Evolutionary conservation across 306 rosid species (phyloP).

Genomic region (Gastrolobium bilobum): DNA sequence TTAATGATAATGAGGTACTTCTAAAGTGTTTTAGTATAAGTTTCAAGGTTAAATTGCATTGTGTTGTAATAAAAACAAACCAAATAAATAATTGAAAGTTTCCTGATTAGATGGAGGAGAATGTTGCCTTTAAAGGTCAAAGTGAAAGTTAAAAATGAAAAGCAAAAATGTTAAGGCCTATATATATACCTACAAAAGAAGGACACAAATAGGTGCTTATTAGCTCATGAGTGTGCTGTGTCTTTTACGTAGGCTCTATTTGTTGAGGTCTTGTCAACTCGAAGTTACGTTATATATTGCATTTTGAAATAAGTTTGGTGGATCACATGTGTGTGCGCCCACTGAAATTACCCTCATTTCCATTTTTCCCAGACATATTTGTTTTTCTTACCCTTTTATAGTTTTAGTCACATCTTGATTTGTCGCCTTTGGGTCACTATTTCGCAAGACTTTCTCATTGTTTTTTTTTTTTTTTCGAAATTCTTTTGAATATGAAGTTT

Average conservation of each 20-base stretch:
- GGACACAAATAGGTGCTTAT: constrained; percentile 39
- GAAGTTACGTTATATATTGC: constrained; percentile 50
- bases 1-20: neutral
- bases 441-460: constrained; percentile 19
- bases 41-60: neutral
- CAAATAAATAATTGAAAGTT: constrained; percentile 22
- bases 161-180: constrained; percentile 31
- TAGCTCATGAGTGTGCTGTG: constrained; percentile 43
- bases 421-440: constrained; percentile 31
- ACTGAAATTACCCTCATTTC: constrained; percentile 49
- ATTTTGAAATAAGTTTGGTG: constrained; percentile 49
- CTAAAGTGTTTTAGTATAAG: no score
- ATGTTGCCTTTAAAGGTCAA: constrained; percentile 34
- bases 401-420: constrained; percentile 12
- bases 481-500: no score
- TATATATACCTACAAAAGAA: constrained; percentile 32
- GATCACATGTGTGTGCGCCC: constrained; percentile 65
- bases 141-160: constrained; percentile 47
- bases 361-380: constrained; percentile 27
- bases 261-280: constrained; percentile 74
- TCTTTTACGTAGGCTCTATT: constrained; percentile 54
- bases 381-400: constrained; percentile 39
- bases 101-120: constrained; percentile 37
- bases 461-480: neutral
- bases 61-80: no score